phyloP scores from a whole-genome alignment of 2,329 filamentous ascomycete genomes.

The Volutella citrinella region DNA sequence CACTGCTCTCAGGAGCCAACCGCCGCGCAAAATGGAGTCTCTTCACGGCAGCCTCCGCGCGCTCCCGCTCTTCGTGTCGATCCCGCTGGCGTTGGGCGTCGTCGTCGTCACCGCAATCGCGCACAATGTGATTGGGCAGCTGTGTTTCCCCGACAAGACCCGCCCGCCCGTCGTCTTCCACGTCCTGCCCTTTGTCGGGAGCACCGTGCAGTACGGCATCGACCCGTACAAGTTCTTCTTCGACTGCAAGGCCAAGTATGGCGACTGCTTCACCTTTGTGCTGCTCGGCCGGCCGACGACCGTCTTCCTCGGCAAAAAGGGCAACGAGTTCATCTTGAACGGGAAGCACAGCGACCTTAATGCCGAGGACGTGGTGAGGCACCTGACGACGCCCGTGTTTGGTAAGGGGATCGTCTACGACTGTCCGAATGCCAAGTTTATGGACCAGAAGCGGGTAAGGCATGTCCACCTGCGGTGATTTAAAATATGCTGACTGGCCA shows the following conservation, averaged over 20 bases:
- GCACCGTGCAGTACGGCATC: slow-evolving; percentile 89
- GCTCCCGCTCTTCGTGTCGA: slow-evolving; percentile 14
- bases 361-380: slow-evolving; percentile 85
- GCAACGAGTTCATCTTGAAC: slow-evolving; percentile 89
- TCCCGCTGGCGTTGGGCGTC: slow-evolving; percentile 38
- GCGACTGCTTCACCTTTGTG: slow-evolving; percentile 84
- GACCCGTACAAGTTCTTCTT: slow-evolving; percentile 86
- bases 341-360: slow-evolving; percentile 85
- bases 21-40: slow-evolving; percentile 14
- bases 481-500: background rate
- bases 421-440: slow-evolving; percentile 83
- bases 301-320: slow-evolving; percentile 74
- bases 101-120: slow-evolving; percentile 57
- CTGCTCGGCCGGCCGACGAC: slow-evolving; percentile 85
- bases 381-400: slow-evolving; percentile 70
- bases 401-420: slow-evolving; percentile 85
- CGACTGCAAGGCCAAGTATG: slow-evolving; percentile 73
- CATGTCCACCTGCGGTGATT: fast-evolving
- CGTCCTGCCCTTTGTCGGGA: slow-evolving; percentile 79
- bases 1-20: too few relatives aligned
- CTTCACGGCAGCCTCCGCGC: background rate
- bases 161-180: slow-evolving; percentile 80
- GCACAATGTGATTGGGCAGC: slow-evolving; percentile 75
- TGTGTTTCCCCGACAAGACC: slow-evolving; percentile 77
- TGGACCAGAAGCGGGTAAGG: slow-evolving; percentile 91